Evolutionary conservation across 1,284 basidiomycete genomes (phyloP), one percentile per base, ranked within the genome.

Genomic region (Cryptococcus amylolentus): DNA sequence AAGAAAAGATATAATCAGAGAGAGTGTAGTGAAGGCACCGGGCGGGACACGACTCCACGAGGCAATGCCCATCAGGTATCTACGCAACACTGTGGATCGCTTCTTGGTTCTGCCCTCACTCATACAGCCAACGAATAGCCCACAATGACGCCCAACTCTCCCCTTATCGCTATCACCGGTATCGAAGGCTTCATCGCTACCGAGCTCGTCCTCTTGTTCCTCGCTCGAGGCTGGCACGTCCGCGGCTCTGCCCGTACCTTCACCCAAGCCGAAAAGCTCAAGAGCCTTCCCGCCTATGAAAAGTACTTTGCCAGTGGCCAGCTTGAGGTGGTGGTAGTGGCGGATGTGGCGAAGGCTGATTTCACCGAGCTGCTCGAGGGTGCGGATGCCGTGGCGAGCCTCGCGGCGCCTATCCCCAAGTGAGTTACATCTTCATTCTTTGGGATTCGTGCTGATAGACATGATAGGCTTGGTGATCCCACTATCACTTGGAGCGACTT

Each of bases 401-500:
- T 52, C 26, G 38, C 31, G 27, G 44, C 52, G 26, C 57, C 53
- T 43, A 1, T 42, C 27, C n/a, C 42, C 10, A 42, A 20, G 37
- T 44, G 27, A 28, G n/a, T 14, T 31, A 6, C 10, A 8, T 35
- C 31, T n/a, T 9, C 28, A 1, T 42, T 5, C 40, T 7, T 35
- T 35, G 7, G 2, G 31, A 35, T 3, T 8, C 31, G 31, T 35
- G 31, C 31, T 35, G 31, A 35, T 10, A 35, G 31, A 35, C 31
- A 10, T 6, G 7, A 6, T 35, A 35, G 31, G 4, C 2, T 35
- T 40, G 41, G 7, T 14, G 7, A 49, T 45, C 57, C 20, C 59
- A 35, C 57, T n/a, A 55, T 54, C 23, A 58, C 50, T 12, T 69
- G 63, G 62, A 60, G 62, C n/a, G 75, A 76, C 31, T 69, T 80